Percentiles rank a stretch among this genome's conserved stretches.
These are phyloP conservation scores for Clitoria ternatea DNA, from an alignment of 306 rosid species.

Conservation along the genomic window DNA sequence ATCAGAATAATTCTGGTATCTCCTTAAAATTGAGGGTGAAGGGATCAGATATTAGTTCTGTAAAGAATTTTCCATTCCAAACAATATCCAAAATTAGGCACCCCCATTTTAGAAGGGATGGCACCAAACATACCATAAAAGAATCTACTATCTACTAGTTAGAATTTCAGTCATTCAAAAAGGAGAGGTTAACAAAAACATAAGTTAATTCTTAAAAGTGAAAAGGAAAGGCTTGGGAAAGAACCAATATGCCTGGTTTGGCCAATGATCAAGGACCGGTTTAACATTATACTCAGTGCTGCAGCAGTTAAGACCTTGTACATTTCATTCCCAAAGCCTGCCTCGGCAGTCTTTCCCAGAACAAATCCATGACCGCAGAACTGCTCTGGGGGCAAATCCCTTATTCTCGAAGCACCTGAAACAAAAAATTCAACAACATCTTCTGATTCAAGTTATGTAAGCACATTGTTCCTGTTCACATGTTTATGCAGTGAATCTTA, in stretches of 20 bases:
- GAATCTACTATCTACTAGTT: background rate
- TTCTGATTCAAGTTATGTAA: slow-evolving; percentile 20
- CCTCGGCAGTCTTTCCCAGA: slow-evolving; percentile 86
- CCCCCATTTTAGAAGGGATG: background rate
- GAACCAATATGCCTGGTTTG: slow-evolving; percentile 99
- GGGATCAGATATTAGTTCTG: background rate
- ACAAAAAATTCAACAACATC: background rate
- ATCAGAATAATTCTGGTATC: background rate
- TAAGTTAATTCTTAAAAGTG: slow-evolving; percentile 21
- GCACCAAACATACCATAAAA: slow-evolving; percentile 7
- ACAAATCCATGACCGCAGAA: slow-evolving; percentile 90
- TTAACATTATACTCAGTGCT: slow-evolving; percentile 82
- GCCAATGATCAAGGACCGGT: slow-evolving; percentile 97
- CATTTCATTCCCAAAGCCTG: slow-evolving; percentile 98
- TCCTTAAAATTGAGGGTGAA: background rate
- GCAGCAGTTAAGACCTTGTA: slow-evolving; percentile 88
- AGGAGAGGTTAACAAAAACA: background rate
- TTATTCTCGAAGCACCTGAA: slow-evolving; percentile 82
- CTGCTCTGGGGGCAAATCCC: slow-evolving; percentile 66
- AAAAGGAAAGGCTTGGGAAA: slow-evolving; percentile 82
- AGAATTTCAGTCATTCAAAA: background rate
- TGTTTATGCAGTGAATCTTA: background rate
- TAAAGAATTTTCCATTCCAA: background rate
- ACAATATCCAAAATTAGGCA: background rate
- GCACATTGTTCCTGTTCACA: background rate